These are phyloP conservation scores for Trifolium subterraneum DNA, from an alignment of 306 rosid species.

Conservation along the genomic window DNA sequence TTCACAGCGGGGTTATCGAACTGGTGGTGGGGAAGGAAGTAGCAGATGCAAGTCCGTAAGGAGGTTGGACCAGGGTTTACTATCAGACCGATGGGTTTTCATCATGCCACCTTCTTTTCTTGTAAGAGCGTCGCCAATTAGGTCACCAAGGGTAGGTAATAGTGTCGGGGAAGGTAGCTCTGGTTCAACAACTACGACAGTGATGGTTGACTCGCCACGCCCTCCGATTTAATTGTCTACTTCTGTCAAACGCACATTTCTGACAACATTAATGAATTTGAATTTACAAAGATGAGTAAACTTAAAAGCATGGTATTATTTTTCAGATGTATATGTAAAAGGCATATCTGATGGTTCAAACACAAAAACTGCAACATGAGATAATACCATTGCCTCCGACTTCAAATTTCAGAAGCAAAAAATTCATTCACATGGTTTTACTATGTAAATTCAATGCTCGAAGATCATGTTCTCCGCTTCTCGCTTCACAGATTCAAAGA, in stretches of 20 bases:
- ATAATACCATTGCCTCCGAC: slow-evolving; percentile 12
- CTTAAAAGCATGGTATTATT: background rate
- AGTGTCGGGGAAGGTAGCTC: too few species aligned
- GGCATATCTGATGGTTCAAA: slow-evolving; percentile 1
- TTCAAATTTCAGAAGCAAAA: slow-evolving; percentile 30
- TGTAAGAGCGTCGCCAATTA: too few species aligned
- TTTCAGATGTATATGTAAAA: background rate
- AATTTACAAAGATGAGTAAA: background rate
- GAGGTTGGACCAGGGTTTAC: too few species aligned
- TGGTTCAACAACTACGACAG: too few species aligned
- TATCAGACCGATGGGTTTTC: too few species aligned
- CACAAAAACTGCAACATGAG: slow-evolving; percentile 19
- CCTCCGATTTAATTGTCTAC: too few species aligned
- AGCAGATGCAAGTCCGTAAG: too few species aligned
- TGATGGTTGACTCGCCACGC: too few species aligned
- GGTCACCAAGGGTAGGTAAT: too few species aligned
- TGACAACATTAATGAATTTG: background rate
- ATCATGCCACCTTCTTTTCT: too few species aligned
- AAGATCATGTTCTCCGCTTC: slow-evolving; percentile 71
- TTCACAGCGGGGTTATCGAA: too few species aligned
- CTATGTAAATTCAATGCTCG: slow-evolving; percentile 44
- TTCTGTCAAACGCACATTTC: background rate
- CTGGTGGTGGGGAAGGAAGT: too few species aligned
- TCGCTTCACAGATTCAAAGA: slow-evolving; percentile 68
- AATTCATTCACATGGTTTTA: slow-evolving; percentile 1